Conservation (phyloP, 2,329 filamentous ascomycete genomes). For the Capronia epimyces region DNA sequence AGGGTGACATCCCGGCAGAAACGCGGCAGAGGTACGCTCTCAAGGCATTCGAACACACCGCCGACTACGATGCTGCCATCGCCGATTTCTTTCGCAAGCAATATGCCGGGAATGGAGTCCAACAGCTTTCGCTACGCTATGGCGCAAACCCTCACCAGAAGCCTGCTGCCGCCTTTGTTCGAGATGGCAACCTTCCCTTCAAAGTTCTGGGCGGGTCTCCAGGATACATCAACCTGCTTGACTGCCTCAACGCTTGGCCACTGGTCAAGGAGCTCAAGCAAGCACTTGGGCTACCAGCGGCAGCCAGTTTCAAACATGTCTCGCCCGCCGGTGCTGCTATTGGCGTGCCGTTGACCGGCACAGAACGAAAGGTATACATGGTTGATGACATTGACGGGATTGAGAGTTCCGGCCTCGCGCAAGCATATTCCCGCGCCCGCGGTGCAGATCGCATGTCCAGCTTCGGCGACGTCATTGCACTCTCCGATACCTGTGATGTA, state of each 20-base stretch:
- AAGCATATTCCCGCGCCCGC: constrained; percentile 91
- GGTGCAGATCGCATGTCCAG: constrained; percentile 98
- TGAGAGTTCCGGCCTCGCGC: constrained; percentile 77
- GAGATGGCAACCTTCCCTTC: constrained; percentile 75
- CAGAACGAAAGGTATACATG: constrained; percentile 97
- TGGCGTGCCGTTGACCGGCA: constrained; percentile 74
- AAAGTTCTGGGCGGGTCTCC: constrained; percentile 85
- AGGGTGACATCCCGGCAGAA: constrained; percentile 76
- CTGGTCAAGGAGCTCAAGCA: constrained; percentile 93
- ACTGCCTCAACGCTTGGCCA: constrained; percentile 94
- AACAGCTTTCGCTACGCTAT: constrained; percentile 83
- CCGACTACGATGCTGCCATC: constrained; percentile 92
- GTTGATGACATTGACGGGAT: constrained; percentile 91
- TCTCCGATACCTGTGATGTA: constrained; percentile 84
- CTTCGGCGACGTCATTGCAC: constrained; percentile 92
- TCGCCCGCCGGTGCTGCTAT: constrained; percentile 95
- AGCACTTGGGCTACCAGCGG: constrained; percentile 79
- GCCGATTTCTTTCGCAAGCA: constrained; percentile 96
- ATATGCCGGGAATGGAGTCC: constrained; percentile 78
- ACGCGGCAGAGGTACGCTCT: constrained; percentile 86
- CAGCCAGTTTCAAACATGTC: constrained; percentile 98
- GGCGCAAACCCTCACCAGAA: constrained; percentile 98
- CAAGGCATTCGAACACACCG: constrained; percentile 97
- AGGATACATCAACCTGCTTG: constrained; percentile 95
- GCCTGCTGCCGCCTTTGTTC: constrained; percentile 78